These are phyloP conservation scores for Echium plantagineum DNA, from an alignment of 257 asterid species.

Conservation along the genomic window DNA sequence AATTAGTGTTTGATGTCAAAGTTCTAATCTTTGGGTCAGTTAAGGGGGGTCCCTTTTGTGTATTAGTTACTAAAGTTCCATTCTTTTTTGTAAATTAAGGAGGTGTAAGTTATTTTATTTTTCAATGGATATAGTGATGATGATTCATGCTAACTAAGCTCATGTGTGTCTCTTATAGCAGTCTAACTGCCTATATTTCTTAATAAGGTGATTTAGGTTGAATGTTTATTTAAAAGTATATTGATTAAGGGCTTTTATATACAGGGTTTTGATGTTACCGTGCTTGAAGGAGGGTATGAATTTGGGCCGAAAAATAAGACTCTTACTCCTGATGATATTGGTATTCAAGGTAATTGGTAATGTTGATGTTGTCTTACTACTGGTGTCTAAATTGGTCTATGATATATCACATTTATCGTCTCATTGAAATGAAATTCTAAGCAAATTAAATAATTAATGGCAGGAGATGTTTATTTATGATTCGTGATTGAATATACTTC, in stretches of 20 bases:
- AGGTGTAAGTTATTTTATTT: background rate
- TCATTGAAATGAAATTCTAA: too few species aligned
- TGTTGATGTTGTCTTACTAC: constrained; percentile 1
- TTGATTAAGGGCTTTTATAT: constrained; percentile 12
- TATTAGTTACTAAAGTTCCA: too few species aligned
- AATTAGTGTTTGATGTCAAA: too few species aligned
- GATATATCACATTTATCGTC: background rate
- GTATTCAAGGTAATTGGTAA: constrained; percentile 31
- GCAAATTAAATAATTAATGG: too few species aligned
- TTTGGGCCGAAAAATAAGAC: constrained; percentile 38
- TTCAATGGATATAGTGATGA: background rate
- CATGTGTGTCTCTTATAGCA: background rate
- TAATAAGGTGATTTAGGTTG: background rate
- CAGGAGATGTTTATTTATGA: too few species aligned
- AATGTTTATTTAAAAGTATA: background rate
- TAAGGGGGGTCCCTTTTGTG: too few species aligned
- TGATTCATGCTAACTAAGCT: background rate
- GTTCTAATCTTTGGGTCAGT: background rate
- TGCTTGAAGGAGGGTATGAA: constrained; percentile 66
- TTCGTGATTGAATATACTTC: too few species aligned
- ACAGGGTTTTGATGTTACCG: constrained; percentile 58
- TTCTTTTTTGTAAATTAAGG: too few species aligned
- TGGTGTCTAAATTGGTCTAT: background rate
- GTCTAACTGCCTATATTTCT: background rate
- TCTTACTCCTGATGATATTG: constrained; percentile 47